These are phyloP conservation scores for Lepidopterella palustris DNA, from an alignment of 495 filamentous ascomycete genomes.

Conservation along the genomic window DNA sequence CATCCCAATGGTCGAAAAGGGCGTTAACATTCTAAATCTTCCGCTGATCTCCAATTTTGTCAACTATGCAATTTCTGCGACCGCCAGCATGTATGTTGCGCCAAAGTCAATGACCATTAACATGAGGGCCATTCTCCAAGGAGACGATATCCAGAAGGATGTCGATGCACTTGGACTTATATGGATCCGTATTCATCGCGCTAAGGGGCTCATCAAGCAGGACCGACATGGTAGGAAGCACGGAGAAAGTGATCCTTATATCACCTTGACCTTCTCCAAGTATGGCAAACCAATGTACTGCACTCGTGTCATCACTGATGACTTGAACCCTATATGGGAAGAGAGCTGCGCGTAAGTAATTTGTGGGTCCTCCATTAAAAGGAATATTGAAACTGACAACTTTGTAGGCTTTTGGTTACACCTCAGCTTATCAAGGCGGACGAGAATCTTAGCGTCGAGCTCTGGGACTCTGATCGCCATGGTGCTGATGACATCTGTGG, in stretches of 20 bases:
- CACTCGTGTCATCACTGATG: constrained; percentile 88
- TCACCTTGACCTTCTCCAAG: constrained; percentile 70
- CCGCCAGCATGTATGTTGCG: constrained; percentile 84
- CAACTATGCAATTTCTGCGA: constrained; percentile 87
- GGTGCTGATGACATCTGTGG: constrained; percentile 91
- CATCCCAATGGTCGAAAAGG: constrained; percentile 79
- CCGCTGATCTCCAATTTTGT: constrained; percentile 94
- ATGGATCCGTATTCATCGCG: constrained; percentile 87
- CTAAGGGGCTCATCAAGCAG: constrained; percentile 82
- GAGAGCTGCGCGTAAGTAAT: constrained; percentile 69
- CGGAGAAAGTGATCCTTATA: constrained; percentile 91
- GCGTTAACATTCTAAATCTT: constrained; percentile 86
- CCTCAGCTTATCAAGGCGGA: constrained; percentile 85
- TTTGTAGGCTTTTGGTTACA: constrained; percentile 57
- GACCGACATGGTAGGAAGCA: constrained; percentile 74
- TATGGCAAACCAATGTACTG: constrained; percentile 98
- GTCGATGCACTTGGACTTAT: constrained; percentile 75
- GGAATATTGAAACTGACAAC: neutral
- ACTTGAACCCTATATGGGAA: constrained; percentile 89
- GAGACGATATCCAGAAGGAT: constrained; percentile 86
- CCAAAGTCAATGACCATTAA: constrained; percentile 95
- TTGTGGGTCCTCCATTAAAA: neutral
- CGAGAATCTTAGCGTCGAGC: constrained; percentile 85
- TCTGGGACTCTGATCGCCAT: constrained; percentile 88
- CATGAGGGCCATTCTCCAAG: constrained; percentile 79